A percentile compares a stretch with the other conserved stretches of the same genome.
These are phyloP conservation scores for Marasmius sp. DNA, from an alignment of 1,284 basidiomycete species.

Conservation along the genomic window DNA sequence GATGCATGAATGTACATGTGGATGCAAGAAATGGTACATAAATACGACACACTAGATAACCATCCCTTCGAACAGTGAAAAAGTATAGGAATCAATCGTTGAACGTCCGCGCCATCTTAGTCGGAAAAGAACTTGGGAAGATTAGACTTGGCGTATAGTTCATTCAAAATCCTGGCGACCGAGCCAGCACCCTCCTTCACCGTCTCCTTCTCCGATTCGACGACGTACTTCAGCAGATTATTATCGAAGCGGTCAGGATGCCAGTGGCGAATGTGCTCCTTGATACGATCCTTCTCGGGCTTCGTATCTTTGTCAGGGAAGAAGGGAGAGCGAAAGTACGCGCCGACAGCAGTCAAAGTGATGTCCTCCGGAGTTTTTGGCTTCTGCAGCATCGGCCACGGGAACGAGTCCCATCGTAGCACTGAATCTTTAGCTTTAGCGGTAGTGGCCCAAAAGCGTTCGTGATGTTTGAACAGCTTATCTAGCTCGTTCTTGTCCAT, in stretches of 20 bases:
- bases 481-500: conserved; percentile 54
- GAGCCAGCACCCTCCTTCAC: conserved; percentile 51
- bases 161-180: conserved; percentile 55
- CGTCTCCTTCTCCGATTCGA: conserved; percentile 46
- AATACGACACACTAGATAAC: not conserved
- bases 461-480: conserved; percentile 53
- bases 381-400: conserved; percentile 67
- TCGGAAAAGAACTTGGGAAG: conserved; percentile 17
- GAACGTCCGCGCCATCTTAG: not conserved
- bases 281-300: conserved; percentile 53
- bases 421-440: conserved; percentile 25
- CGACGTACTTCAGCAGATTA: conserved; percentile 52
- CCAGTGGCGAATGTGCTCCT: conserved; percentile 61
- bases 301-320: conserved; percentile 49
- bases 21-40: not conserved
- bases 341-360: conserved; percentile 49
- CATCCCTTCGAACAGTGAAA: not conserved
- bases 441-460: conserved; percentile 55
- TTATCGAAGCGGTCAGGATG: conserved; percentile 58
- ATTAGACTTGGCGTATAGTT: conserved; percentile 39
- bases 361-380: conserved; percentile 59
- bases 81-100: not conserved
- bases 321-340: conserved; percentile 58
- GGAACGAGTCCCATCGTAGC: conserved; percentile 59
- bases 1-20: not conserved